Percentiles rank a stretch among this genome's conserved stretches.
Evolutionary conservation across 2,329 filamentous ascomycete genomes (phyloP).

Genomic region (Penicillium sp.): DNA sequence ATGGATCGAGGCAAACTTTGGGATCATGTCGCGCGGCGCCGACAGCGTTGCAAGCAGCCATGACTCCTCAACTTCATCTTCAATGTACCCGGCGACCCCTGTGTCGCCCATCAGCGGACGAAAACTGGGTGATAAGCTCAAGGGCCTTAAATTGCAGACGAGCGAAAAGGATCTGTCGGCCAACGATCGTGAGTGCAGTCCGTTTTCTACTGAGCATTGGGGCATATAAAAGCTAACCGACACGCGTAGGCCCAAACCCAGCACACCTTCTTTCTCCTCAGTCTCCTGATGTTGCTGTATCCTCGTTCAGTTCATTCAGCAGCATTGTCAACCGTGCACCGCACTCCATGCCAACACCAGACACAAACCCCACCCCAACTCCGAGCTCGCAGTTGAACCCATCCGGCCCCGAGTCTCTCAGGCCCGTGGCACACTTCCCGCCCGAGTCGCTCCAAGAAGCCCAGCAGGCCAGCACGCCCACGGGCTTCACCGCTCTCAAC

Average conservation of each 20-base stretch:
- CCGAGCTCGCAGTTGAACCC: slow-evolving; percentile 10
- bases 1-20: slow-evolving; percentile 83
- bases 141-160: slow-evolving; percentile 73
- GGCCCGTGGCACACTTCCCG: slow-evolving; percentile 40
- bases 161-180: slow-evolving; percentile 62
- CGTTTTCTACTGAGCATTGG: slow-evolving; percentile 1
- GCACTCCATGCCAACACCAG: slow-evolving; percentile 18
- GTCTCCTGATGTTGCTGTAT: slow-evolving; percentile 61
- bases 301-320: slow-evolving; percentile 60
- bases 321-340: slow-evolving; percentile 30
- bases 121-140: slow-evolving; percentile 73
- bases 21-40: slow-evolving; percentile 50
- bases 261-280: slow-evolving; percentile 59
- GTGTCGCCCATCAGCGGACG: slow-evolving; percentile 63
- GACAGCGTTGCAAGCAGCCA: slow-evolving; percentile 31
- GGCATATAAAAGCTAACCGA: slow-evolving; percentile 12
- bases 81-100: slow-evolving; percentile 54
- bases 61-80: slow-evolving; percentile 25
- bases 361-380: slow-evolving; percentile 29
- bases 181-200: slow-evolving; percentile 50
- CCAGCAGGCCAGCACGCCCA: slow-evolving; percentile 26
- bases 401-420: slow-evolving; percentile 16
- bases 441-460: slow-evolving; percentile 39
- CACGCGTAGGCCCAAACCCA: slow-evolving; percentile 23
- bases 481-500: slow-evolving; percentile 22